Evolutionary conservation across 75 land plant genomes (phyloP), one percentile per base, ranked within the genome.

Genomic region (Picea glauca): DNA sequence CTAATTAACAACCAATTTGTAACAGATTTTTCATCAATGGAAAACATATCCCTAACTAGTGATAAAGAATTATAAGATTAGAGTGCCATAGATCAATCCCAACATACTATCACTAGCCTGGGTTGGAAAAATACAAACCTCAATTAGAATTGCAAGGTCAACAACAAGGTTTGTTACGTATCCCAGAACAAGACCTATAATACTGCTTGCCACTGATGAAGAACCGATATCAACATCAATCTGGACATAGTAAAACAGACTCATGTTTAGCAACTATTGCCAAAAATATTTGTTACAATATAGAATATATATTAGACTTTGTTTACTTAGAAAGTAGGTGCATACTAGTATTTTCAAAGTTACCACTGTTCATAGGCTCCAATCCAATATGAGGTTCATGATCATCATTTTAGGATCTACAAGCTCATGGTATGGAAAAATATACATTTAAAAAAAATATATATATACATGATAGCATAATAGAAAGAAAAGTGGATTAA

Each of bases 181-280:
- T 81, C 99, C 98, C 59, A 96, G 86, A 56, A 94, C 99, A 62
- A 96, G 86, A 54, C 91, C 80, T 50, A 96, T 90, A 75, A 96
- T 86, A 77, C 98, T 85, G 64, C 91, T 92, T 73, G 94, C 99
- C 38, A 96, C 98, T n/a, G 95, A 90, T 72, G 99, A 96, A 18
- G 99, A 96, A 60, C 99, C 98, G 84, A 96, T 95, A 83, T 96
- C 98, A 72, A 96, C 93, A 79, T 93, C 99, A 78, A 96, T 89
- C 98, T 94, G 93, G 62, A 90, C 23, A 57, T 50, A 40, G 43
- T 15, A 75, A 60, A 75, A 61, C 15, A 8, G 3, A 26, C 17
- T 72, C 2, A 78, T 11, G 73, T 20, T 20, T 70, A 70, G 23
- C 13, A 70, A 70, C 0, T 70, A 18, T 60, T n/a, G 20, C 26